phyloP scores from a whole-genome alignment of 805 yeast species.

The Gaillardinia entomophila region DNA sequence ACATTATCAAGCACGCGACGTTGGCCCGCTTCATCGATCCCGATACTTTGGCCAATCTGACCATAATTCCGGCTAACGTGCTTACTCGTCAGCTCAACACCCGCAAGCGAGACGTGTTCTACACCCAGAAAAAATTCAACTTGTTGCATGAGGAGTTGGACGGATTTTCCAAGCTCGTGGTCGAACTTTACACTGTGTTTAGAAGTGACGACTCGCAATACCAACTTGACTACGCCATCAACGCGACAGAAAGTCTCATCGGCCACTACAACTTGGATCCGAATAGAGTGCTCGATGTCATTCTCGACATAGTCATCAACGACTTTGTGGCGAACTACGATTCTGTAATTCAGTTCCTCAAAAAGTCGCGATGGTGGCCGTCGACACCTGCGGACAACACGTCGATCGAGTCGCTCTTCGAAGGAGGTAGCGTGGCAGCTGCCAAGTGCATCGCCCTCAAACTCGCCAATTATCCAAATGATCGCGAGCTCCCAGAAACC shows the following conservation, averaged over 20 bases:
- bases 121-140: conserved; percentile 55
- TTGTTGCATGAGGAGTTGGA: conserved; percentile 68
- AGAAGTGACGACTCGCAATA: conserved; percentile 32
- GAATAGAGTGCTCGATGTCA: conserved; percentile 56
- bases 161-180: conserved; percentile 65
- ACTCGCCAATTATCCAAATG: conserved; percentile 22
- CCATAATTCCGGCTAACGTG: conserved; percentile 24
- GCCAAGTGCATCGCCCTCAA: conserved; percentile 50
- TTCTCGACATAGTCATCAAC: conserved; percentile 48
- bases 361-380: conserved; percentile 68
- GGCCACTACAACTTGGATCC: conserved; percentile 79
- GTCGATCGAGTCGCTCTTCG: conserved; percentile 24
- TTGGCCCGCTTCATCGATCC: conserved; percentile 23
- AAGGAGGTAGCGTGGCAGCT: conserved; percentile 53
- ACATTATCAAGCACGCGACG: conserved; percentile 24
- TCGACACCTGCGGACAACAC: conserved; percentile 22
- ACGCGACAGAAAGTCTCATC: conserved; percentile 50
- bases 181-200: conserved; percentile 41
- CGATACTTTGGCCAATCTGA: conserved; percentile 21
- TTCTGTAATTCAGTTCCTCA: conserved; percentile 47
- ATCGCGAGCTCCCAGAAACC: conserved; percentile 35
- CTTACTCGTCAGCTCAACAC: conserved; percentile 34
- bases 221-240: conserved; percentile 39
- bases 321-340: conserved; percentile 38
- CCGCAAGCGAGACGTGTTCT: conserved; percentile 35